These are phyloP conservation scores for Dioscorea zingiberensis DNA, from an alignment of 106 monocot genomes.

Conservation along the genomic window DNA sequence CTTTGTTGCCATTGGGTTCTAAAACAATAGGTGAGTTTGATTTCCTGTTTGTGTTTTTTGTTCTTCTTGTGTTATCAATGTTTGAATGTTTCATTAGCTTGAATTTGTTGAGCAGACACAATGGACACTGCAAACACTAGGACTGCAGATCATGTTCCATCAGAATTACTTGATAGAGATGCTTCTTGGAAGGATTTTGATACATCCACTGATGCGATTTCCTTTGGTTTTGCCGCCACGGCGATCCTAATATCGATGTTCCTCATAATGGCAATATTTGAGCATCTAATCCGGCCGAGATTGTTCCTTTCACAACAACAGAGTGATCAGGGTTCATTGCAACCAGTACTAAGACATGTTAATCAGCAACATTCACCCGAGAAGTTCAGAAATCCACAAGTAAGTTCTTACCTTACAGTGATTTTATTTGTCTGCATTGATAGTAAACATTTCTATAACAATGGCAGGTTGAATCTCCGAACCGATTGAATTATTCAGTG, in stretches of 20 bases:
- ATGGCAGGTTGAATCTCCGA: constrained; percentile 22
- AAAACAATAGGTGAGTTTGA: too few relatives aligned
- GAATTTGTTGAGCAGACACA: too few relatives aligned
- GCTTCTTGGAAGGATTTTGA: constrained; percentile 48
- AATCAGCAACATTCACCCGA: constrained; percentile 3
- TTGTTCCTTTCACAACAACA: constrained; percentile 11
- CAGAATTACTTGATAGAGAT: constrained; percentile 27
- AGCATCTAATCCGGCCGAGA: constrained; percentile 53
- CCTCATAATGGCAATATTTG: constrained; percentile 91
- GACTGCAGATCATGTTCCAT: constrained; percentile 26
- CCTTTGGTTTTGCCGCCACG: constrained; percentile 83
- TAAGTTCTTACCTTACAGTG: constrained; percentile 12
- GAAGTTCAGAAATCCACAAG: constrained; percentile 34
- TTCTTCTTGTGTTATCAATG: too few relatives aligned
- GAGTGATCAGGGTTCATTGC: neutral
- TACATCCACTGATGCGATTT: constrained; percentile 73
- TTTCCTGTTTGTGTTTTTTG: too few relatives aligned
- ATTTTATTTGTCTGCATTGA: neutral
- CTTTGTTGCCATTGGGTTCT: too few relatives aligned
- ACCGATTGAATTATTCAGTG: constrained; percentile 40
- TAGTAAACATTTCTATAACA: neutral
- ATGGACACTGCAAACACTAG: constrained; percentile 32
- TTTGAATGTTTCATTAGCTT: too few relatives aligned
- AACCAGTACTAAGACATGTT: neutral
- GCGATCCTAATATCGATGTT: constrained; percentile 82